A percentile compares a stretch with the other conserved stretches of the same genome.
These are phyloP conservation scores for Chalciporus piperatus DNA, from an alignment of 768 basidiomycete genomes.

Conservation along the genomic window DNA sequence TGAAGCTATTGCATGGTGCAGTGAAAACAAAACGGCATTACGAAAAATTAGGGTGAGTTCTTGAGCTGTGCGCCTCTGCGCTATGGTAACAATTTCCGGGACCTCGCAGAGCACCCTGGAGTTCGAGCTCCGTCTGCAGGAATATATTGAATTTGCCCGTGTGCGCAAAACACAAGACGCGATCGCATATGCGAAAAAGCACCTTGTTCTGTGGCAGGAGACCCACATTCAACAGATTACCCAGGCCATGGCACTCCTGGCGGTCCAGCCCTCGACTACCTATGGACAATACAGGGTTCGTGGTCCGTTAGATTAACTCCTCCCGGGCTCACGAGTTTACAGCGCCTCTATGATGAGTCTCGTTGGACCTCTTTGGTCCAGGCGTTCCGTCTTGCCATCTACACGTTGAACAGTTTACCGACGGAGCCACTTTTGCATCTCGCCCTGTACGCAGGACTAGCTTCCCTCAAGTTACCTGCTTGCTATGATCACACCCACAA, in stretches of 20 bases:
- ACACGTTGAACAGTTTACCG: constrained; percentile 83
- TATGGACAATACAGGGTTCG: constrained; percentile 79
- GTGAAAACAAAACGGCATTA: constrained; percentile 90
- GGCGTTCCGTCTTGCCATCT: constrained; percentile 83
- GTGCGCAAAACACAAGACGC: constrained; percentile 65
- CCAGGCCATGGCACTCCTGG: constrained; percentile 74
- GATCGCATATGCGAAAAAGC: constrained; percentile 78
- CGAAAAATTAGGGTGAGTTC: constrained; percentile 79
- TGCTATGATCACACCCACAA: constrained; percentile 74
- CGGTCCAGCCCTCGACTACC: constrained; percentile 65
- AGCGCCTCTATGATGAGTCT: constrained; percentile 80
- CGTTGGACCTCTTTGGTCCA: constrained; percentile 76
- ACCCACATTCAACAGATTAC: constrained; percentile 77
- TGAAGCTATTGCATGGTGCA: constrained; percentile 94
- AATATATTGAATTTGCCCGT: constrained; percentile 90
- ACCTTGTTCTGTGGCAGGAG: constrained; percentile 79
- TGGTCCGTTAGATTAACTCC: constrained; percentile 8
- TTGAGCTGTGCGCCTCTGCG: constrained; percentile 7
- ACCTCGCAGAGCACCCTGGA: constrained; percentile 81
- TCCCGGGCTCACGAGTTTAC: constrained; percentile 12
- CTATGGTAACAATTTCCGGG: constrained; percentile 16
- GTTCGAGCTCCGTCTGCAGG: constrained; percentile 93
- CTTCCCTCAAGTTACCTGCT: constrained; percentile 84
- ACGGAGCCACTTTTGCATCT: constrained; percentile 85
- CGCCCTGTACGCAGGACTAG: constrained; percentile 87